phyloP scores from a whole-genome alignment of 1,284 basidiomycete species.

The Volvariella surrecta region DNA sequence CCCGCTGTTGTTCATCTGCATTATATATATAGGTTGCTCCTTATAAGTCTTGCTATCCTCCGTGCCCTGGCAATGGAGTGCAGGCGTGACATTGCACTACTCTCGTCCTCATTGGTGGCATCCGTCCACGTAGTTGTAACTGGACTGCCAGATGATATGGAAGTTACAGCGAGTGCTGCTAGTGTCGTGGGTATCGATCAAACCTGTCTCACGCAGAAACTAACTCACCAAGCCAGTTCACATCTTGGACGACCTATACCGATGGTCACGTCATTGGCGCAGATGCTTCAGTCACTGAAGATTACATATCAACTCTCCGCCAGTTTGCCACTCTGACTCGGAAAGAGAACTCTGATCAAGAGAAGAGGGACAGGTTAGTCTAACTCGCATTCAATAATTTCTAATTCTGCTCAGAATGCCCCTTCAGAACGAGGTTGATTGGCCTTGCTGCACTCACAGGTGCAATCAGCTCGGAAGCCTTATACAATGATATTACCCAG shows the following conservation, averaged over 20 bases:
- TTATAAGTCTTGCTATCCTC: slow-evolving; percentile 84
- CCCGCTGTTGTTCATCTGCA: slow-evolving; percentile 4
- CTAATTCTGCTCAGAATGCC: slow-evolving; percentile 2
- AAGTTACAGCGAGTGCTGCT: slow-evolving; percentile 78
- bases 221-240: no score
- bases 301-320: slow-evolving; percentile 64
- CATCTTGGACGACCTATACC: slow-evolving; percentile 89
- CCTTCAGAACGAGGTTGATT: slow-evolving; percentile 68
- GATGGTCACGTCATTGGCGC: slow-evolving; percentile 77
- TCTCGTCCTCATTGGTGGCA: slow-evolving; percentile 72
- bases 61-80: slow-evolving; percentile 86
- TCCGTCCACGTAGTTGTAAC: slow-evolving; percentile 65
- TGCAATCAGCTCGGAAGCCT: slow-evolving; percentile 77
- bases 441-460: slow-evolving; percentile 81
- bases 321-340: slow-evolving; percentile 63
- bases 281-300: slow-evolving; percentile 60
- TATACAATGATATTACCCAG: slow-evolving; percentile 71
- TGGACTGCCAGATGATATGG: slow-evolving; percentile 66
- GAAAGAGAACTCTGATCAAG: slow-evolving; percentile 42
- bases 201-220: no score
- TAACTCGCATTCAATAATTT: not conserved
- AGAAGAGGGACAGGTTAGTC: slow-evolving; percentile 59
- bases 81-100: slow-evolving; percentile 76
- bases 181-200: slow-evolving; percentile 55
- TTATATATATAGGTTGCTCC: slow-evolving; percentile 50